Evolutionary conservation across 495 filamentous ascomycete genomes (phyloP).

Genomic region (Neurospora sp.): DNA sequence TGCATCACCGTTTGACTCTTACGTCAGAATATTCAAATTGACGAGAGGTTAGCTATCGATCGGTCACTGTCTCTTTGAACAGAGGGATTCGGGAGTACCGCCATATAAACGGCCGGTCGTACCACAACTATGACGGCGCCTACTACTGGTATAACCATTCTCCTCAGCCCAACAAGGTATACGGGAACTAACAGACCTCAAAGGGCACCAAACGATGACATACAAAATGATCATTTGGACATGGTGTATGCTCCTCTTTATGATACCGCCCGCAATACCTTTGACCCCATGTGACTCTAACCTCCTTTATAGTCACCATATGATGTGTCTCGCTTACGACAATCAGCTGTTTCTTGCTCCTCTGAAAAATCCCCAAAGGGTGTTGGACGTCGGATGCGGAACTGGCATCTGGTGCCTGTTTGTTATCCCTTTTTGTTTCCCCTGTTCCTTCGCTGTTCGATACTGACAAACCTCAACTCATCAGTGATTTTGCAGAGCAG

Average conservation of each 20-base stretch:
- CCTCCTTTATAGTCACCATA: not conserved
- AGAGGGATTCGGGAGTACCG: not conserved
- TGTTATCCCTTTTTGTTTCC: not conserved
- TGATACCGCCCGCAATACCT: not conserved
- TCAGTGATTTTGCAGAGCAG: constrained; percentile 39
- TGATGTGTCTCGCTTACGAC: not conserved
- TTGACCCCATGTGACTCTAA: not conserved
- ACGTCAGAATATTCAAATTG: not conserved
- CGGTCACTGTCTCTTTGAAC: not conserved
- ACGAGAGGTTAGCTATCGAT: not conserved
- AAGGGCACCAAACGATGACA: not conserved
- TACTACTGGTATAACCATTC: not conserved
- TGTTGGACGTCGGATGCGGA: constrained; percentile 53
- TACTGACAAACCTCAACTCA: not conserved
- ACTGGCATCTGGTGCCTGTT: constrained; percentile 50
- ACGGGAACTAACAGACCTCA: not conserved
- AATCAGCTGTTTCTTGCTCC: constrained; percentile 31
- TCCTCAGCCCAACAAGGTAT: not conserved
- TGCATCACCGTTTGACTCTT: not conserved
- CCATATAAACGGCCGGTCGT: not conserved
- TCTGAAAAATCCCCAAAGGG: constrained; percentile 34
- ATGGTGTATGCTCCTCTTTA: not conserved
- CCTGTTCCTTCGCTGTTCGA: not conserved
- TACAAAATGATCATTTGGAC: not conserved
- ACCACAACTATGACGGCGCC: not conserved